A percentile compares a stretch with the other conserved stretches of the same genome.
Evolutionary conservation across 1,284 basidiomycete species (phyloP).

Genomic region (Mycosarcoma maydis): DNA sequence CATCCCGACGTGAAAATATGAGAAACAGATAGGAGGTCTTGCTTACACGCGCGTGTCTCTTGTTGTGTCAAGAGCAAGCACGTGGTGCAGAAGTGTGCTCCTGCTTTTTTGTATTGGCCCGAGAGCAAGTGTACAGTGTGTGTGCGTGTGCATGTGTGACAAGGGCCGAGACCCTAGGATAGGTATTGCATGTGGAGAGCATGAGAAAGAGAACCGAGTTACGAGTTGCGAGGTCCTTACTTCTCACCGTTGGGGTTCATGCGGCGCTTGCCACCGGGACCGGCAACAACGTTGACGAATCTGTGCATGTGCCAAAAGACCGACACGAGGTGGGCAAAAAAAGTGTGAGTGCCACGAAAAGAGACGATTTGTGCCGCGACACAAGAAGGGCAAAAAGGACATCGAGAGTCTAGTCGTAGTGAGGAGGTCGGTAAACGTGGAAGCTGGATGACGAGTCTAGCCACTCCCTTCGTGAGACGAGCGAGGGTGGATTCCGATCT

Average conservation of each 20-base stretch:
- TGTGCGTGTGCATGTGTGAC: neutral
- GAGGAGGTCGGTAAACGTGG: no score
- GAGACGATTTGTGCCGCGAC: no score
- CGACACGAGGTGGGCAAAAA: no score
- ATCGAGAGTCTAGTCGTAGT: no score
- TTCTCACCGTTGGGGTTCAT: slow-evolving; percentile 72
- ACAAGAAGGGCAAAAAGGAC: no score
- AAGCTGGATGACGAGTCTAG: no score
- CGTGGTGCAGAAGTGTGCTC: neutral
- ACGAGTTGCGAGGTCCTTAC: slow-evolving; percentile 31
- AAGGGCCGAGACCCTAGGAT: slow-evolving; percentile 13
- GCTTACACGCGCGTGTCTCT: neutral
- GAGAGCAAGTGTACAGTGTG: slow-evolving; percentile 3
- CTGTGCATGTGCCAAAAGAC: no score
- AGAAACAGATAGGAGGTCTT: neutral
- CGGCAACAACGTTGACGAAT: slow-evolving; percentile 92
- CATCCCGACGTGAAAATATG: no score
- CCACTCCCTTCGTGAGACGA: no score
- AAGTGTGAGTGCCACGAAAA: slow-evolving; percentile 6
- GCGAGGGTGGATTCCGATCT: no score
- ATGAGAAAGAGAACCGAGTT: neutral
- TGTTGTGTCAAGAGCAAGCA: no score
- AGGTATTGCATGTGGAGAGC: slow-evolving; percentile 8
- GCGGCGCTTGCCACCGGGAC: slow-evolving; percentile 91
- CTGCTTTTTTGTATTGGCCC: slow-evolving; percentile 4